Percentiles rank a stretch among this genome's conserved stretches.
Evolutionary conservation across 495 filamentous ascomycete species (phyloP).

Genomic region (Neurospora sp.): DNA sequence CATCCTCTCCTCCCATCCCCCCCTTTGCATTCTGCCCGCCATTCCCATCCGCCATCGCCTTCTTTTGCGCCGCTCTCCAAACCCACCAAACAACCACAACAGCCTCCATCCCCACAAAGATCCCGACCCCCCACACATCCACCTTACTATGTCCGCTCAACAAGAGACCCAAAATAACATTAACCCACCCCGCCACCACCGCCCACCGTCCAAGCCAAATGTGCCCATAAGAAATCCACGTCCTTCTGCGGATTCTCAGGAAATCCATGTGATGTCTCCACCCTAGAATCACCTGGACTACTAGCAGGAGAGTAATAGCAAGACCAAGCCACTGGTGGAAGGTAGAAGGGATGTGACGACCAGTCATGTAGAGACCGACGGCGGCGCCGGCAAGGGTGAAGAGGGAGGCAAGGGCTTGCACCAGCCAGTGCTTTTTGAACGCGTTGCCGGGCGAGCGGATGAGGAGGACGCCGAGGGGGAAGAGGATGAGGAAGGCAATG

Average conservation of each 20-base stretch:
- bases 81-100: slow-evolving; percentile 8
- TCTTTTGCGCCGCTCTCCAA: slow-evolving; percentile 4
- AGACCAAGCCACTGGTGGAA: slow-evolving; percentile 17
- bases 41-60: neutral
- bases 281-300: slow-evolving; percentile 15
- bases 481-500: slow-evolving; percentile 10
- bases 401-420: slow-evolving; percentile 9
- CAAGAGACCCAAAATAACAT: slow-evolving; percentile 15
- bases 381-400: slow-evolving; percentile 9
- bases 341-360: slow-evolving; percentile 3
- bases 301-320: slow-evolving; percentile 2
- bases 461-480: slow-evolving; percentile 12
- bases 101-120: slow-evolving; percentile 5
- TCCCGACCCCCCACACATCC: neutral
- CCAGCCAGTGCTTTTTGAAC: slow-evolving; percentile 19
- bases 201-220: slow-evolving; percentile 16
- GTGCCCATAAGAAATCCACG: slow-evolving; percentile 18
- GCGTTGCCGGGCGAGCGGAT: slow-evolving; percentile 8
- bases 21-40: neutral
- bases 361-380: slow-evolving; percentile 9
- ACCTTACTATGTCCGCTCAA: slow-evolving; percentile 4
- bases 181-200: slow-evolving; percentile 14
- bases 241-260: slow-evolving; percentile 11
- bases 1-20: neutral
- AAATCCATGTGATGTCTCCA: slow-evolving; percentile 24